Evolutionary conservation across 2,329 filamentous ascomycete genomes (phyloP).

Genomic region (Immersiporthe knoxdaviesiana): DNA sequence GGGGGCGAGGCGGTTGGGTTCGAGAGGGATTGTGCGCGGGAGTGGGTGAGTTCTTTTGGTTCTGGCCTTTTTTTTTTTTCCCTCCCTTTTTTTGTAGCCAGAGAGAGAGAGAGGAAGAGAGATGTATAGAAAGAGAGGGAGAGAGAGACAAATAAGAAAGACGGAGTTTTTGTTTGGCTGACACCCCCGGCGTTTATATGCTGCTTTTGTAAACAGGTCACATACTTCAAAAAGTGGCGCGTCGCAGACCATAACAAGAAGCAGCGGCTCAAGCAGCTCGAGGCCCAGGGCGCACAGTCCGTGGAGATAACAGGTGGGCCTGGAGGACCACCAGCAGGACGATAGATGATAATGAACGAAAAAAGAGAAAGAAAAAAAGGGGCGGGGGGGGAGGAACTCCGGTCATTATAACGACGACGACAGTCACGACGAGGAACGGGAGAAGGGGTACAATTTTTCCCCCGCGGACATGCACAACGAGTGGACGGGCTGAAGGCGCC

Average conservation of each 20-base stretch:
- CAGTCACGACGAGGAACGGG: too few species aligned
- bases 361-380: too few species aligned
- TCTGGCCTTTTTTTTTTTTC: background rate
- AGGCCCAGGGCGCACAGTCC: slow-evolving; percentile 71
- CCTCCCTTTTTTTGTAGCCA: background rate
- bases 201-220: slow-evolving; percentile 68
- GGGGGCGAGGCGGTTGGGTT: slow-evolving; percentile 58
- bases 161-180: background rate
- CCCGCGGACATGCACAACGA: background rate
- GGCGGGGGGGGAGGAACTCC: too few species aligned
- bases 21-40: slow-evolving; percentile 81
- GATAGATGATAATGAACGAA: background rate
- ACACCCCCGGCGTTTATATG: background rate
- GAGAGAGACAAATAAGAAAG: background rate
- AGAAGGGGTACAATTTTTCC: background rate
- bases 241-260: slow-evolving; percentile 91
- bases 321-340: slow-evolving; percentile 24
- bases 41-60: slow-evolving; percentile 74
- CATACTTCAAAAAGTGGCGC: slow-evolving; percentile 96
- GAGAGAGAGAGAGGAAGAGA: too few species aligned
- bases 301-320: slow-evolving; percentile 45
- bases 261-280: slow-evolving; percentile 74
- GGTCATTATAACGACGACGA: background rate
- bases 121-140: background rate
- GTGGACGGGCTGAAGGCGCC: too few species aligned